Conservation (phyloP, 306 rosid genomes). For the Betula pendula region DNA sequence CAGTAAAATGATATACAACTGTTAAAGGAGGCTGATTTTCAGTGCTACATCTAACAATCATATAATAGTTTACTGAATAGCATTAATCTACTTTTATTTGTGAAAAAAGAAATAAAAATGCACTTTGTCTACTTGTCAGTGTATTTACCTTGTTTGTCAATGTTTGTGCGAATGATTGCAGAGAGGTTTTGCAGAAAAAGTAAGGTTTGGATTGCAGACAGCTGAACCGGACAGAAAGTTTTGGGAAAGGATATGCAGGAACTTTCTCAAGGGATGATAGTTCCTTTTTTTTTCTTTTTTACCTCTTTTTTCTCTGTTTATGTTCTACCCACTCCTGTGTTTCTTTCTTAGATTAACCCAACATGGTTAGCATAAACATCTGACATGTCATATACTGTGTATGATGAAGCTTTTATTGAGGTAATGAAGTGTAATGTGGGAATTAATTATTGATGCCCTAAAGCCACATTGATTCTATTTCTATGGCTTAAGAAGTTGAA, state of each 20-base stretch:
- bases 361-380: not conserved
- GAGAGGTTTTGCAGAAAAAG: slow-evolving; percentile 52
- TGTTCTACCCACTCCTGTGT: no score
- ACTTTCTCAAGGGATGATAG: slow-evolving; percentile 50
- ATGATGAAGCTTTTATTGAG: not conserved
- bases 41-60: no score
- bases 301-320: not conserved
- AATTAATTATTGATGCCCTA: not conserved
- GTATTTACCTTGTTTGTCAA: not conserved
- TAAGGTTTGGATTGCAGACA: slow-evolving; percentile 38
- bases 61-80: no score
- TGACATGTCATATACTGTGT: not conserved
- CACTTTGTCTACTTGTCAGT: not conserved
- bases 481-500: not conserved
- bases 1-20: no score
- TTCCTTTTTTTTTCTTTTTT: not conserved
- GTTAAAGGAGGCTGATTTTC: no score
- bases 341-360: not conserved
- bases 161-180: slow-evolving; percentile 23
- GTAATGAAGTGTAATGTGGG: not conserved
- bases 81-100: no score
- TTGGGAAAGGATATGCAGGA: slow-evolving; percentile 58
- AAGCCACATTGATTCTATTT: not conserved
- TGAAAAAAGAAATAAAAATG: not conserved
- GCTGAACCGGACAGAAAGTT: slow-evolving; percentile 53